Evolutionary conservation across 2,329 filamentous ascomycete genomes (phyloP).

Genomic region (Alternaria ventricosa): DNA sequence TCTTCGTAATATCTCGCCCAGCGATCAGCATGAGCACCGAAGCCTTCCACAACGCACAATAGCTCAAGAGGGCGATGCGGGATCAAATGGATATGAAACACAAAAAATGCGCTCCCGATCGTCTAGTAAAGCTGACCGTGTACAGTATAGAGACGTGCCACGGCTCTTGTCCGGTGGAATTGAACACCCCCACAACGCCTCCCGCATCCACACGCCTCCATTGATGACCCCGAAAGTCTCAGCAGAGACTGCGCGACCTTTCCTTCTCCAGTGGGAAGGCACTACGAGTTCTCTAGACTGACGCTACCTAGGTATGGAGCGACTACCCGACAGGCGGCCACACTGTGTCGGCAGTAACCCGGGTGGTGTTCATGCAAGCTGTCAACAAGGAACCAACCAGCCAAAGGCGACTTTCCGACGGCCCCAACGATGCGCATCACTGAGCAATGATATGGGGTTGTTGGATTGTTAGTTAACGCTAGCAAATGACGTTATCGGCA

Average conservation of each 20-base stretch:
- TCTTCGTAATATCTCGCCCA: neutral
- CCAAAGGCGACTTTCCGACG: neutral
- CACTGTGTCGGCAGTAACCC: constrained; percentile 10
- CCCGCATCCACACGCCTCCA: constrained; percentile 1
- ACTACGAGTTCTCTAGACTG: neutral
- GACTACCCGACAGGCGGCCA: constrained; percentile 4
- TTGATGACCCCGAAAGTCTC: neutral
- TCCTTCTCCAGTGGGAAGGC: neutral
- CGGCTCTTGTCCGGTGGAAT: neutral
- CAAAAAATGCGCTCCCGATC: neutral
- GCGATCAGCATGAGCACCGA: neutral
- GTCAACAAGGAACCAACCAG: constrained; percentile 13
- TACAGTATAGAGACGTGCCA: neutral
- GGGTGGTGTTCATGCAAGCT: constrained; percentile 6
- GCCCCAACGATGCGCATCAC: constrained; percentile 9
- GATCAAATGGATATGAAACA: neutral
- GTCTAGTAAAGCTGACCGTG: neutral
- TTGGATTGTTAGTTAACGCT: constrained; percentile 13
- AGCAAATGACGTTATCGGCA: constrained; percentile 30
- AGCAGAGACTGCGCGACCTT: neutral
- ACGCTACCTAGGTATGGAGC: neutral
- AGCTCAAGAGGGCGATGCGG: neutral
- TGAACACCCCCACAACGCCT: neutral
- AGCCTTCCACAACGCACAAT: neutral
- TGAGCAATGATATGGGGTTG: constrained; percentile 24